Conservation (phyloP, 2,329 filamentous ascomycete species). For the Colletotrichum tabaci region DNA sequence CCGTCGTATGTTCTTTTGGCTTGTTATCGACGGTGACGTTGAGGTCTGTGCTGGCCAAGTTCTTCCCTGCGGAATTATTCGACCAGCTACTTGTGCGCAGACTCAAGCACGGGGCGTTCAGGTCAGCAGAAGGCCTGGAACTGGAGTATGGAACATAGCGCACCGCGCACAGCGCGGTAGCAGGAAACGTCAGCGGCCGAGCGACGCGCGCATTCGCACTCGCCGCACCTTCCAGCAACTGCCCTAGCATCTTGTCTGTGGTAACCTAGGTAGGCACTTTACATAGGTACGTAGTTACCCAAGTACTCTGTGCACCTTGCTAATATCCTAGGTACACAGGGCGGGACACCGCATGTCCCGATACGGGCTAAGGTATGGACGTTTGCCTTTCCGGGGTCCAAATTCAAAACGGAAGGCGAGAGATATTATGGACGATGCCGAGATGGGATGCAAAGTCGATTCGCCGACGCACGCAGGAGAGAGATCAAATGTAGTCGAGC, state of each 20-base stretch:
- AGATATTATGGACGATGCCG: slow-evolving; percentile 12
- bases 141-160: neutral
- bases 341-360: neutral
- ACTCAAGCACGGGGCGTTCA: neutral
- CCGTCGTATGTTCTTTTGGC: slow-evolving; percentile 10
- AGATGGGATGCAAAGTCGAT: slow-evolving; percentile 10
- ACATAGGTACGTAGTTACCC: too few relatives aligned
- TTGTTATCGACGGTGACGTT: neutral
- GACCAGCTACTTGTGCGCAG: neutral
- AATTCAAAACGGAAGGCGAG: neutral
- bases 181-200: slow-evolving; percentile 1
- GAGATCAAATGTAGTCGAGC: neutral
- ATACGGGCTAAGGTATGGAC: slow-evolving; percentile 14
- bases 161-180: neutral
- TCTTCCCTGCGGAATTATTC: too few relatives aligned
- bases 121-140: neutral
- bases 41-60: too few relatives aligned
- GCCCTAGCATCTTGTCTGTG: neutral
- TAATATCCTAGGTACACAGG: too few relatives aligned
- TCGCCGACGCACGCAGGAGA: slow-evolving; percentile 8
- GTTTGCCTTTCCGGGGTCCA: slow-evolving; percentile 10
- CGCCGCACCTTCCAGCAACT: slow-evolving; percentile 20
- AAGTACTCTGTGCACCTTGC: too few relatives aligned
- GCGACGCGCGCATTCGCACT: slow-evolving; percentile 26
- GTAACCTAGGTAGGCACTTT: too few relatives aligned